These are phyloP conservation scores for Sclerospora graminicola DNA, from an alignment of 352 stramenopile genomes.

Conservation along the genomic window DNA sequence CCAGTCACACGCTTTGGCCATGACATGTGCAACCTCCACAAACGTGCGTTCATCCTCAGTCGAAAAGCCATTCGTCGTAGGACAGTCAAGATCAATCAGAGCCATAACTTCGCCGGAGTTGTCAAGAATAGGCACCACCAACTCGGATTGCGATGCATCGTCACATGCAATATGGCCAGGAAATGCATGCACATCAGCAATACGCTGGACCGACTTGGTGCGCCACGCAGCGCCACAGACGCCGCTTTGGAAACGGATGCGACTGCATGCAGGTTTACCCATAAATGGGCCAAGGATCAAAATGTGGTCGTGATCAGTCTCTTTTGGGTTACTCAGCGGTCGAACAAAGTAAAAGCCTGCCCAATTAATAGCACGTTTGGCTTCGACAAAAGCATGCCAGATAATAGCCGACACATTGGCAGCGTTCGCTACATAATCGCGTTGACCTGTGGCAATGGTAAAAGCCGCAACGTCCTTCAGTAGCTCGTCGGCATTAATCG, in stretches of 20 bases:
- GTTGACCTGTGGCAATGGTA: slow-evolving; percentile 42
- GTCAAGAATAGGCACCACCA: slow-evolving; percentile 67
- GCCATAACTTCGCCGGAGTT: slow-evolving; percentile 52
- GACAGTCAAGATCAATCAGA: slow-evolving; percentile 76
- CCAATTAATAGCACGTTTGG: slow-evolving; percentile 66
- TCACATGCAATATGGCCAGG: slow-evolving; percentile 79
- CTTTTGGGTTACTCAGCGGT: slow-evolving; percentile 44
- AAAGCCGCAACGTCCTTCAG: slow-evolving; percentile 49
- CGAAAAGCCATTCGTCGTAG: slow-evolving; percentile 57
- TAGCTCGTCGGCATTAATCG: slow-evolving; percentile 58
- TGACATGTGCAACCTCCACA: slow-evolving; percentile 38
- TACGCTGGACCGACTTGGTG: slow-evolving; percentile 61
- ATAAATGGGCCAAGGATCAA: slow-evolving; percentile 73
- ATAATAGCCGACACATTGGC: slow-evolving; percentile 75
- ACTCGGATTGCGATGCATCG: slow-evolving; percentile 66
- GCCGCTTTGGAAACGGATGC: slow-evolving; percentile 64
- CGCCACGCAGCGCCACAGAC: slow-evolving; percentile 59
- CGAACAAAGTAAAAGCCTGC: slow-evolving; percentile 74
- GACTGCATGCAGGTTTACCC: slow-evolving; percentile 73
- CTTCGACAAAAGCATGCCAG: slow-evolving; percentile 67
- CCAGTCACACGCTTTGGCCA: slow-evolving; percentile 57
- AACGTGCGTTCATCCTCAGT: slow-evolving; percentile 61
- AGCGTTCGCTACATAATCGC: slow-evolving; percentile 70
- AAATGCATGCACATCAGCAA: slow-evolving; percentile 64
- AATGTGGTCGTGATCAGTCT: slow-evolving; percentile 43